phyloP scores from a whole-genome alignment of 768 basidiomycete genomes.

The Lactarius evosmus region DNA sequence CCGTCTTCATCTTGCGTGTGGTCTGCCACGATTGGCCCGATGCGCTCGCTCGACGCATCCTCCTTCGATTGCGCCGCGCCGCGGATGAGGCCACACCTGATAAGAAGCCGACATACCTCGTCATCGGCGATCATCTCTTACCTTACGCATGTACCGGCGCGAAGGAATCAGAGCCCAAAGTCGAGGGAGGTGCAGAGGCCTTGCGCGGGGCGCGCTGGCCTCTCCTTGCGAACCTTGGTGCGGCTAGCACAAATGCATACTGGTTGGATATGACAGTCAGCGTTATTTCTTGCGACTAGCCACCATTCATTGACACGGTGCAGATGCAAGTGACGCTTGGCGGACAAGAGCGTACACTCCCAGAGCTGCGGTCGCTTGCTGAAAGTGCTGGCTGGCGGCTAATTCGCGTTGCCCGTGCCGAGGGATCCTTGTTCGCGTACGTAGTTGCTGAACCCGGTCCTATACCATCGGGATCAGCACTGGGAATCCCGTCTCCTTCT shows the following conservation, averaged over 20 bases:
- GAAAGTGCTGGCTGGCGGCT: constrained; percentile 62
- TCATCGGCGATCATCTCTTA: constrained; percentile 70
- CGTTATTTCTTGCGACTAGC: neutral
- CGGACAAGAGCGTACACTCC: constrained; percentile 62
- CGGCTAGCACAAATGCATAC: constrained; percentile 65
- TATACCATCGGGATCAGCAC: constrained; percentile 39
- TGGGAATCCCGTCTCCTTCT: constrained; percentile 7
- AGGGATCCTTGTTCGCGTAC: constrained; percentile 67
- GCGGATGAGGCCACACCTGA: constrained; percentile 30
- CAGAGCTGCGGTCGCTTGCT: constrained; percentile 52
- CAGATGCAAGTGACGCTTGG: constrained; percentile 72
- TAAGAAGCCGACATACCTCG: constrained; percentile 46
- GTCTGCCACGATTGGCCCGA: constrained; percentile 82
- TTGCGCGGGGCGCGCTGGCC: constrained; percentile 56
- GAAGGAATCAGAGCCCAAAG: constrained; percentile 27
- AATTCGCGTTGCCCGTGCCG: constrained; percentile 49
- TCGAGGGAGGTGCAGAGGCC: constrained; percentile 49
- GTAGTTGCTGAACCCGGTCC: constrained; percentile 62
- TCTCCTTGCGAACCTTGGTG: constrained; percentile 70
- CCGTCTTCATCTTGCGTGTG: constrained; percentile 67
- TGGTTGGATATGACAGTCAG: constrained; percentile 67
- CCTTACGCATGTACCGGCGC: constrained; percentile 56
- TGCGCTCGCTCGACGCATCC: constrained; percentile 42
- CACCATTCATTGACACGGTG: neutral
- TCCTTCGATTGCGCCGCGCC: constrained; percentile 43